Percentiles rank a stretch among this genome's conserved stretches.
Conservation (phyloP, 352 stramenopile genomes). For the Phytophthora syringae region DNA sequence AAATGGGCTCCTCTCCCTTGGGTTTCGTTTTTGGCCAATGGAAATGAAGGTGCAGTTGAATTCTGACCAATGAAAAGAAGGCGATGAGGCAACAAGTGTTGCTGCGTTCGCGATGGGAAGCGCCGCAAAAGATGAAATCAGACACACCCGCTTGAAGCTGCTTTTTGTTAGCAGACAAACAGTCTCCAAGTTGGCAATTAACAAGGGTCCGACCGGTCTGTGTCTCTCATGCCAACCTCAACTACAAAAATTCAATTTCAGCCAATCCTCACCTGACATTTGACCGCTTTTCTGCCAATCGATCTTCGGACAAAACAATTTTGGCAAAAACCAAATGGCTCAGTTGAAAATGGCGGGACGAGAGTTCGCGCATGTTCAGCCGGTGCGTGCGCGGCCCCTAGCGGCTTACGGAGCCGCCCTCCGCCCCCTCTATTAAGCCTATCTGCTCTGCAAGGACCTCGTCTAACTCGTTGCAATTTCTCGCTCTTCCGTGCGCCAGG, state of each 20-base stretch:
- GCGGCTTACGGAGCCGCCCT: not conserved
- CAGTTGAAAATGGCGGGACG: constrained; percentile 50
- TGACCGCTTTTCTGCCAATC: constrained; percentile 35
- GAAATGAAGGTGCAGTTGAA: not conserved
- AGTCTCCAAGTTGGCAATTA: too few species aligned
- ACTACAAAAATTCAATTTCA: not conserved
- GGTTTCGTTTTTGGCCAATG: constrained; percentile 19
- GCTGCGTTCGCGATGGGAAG: constrained; percentile 23
- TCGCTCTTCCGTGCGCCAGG: constrained; percentile 36
- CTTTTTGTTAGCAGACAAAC: not conserved
- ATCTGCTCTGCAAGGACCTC: constrained; percentile 8
- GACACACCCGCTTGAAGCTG: constrained; percentile 11
- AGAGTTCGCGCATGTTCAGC: constrained; percentile 83
- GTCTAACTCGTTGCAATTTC: constrained; percentile 16
- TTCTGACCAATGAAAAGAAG: constrained; percentile 31
- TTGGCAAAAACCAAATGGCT: too few species aligned
- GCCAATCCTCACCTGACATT: constrained; percentile 2
- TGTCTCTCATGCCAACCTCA: constrained; percentile 7
- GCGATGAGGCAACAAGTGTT: constrained; percentile 16
- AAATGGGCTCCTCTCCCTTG: constrained; percentile 24
- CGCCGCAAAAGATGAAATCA: constrained; percentile 15
- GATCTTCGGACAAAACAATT: constrained; percentile 2
- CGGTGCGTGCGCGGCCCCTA: constrained; percentile 43
- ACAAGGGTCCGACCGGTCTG: not conserved
- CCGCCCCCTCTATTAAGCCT: not conserved